Conservation (phyloP, 768 basidiomycete genomes). For the Termitomyces sp. region DNA sequence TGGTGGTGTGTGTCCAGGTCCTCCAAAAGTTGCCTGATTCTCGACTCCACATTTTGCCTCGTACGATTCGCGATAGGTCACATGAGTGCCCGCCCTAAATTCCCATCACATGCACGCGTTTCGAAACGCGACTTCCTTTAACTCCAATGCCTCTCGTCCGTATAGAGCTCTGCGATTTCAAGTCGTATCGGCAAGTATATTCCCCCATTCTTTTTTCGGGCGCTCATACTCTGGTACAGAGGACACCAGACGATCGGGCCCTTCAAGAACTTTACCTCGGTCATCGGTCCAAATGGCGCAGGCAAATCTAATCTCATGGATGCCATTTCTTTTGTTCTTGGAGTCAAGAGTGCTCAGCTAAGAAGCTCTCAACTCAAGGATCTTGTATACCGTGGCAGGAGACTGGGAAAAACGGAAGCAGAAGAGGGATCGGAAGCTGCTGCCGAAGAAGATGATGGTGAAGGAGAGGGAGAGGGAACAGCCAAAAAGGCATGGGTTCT, state of each 20-base stretch:
- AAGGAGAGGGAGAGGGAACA: constrained; percentile 68
- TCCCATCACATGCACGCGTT: constrained; percentile 10
- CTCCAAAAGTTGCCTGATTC: constrained; percentile 11
- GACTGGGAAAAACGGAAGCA: constrained; percentile 49
- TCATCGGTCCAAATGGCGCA: constrained; percentile 98
- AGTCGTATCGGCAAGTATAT: constrained; percentile 68
- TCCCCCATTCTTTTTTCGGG: constrained; percentile 6
- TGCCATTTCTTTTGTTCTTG: constrained; percentile 97
- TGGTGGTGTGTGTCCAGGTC: constrained; percentile 17
- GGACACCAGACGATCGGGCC: constrained; percentile 86
- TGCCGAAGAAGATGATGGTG: constrained; percentile 45
- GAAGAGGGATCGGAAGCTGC: constrained; percentile 38
- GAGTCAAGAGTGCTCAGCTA: constrained; percentile 90
- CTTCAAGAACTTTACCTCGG: constrained; percentile 89
- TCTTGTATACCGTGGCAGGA: constrained; percentile 87
- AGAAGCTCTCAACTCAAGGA: constrained; percentile 93
- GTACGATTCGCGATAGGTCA: constrained; percentile 12
- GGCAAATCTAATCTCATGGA: constrained; percentile 99
- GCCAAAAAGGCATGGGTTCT: constrained; percentile 95
- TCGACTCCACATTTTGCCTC: constrained; percentile 6
- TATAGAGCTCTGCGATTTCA: constrained; percentile 95
- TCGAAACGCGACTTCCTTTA: background rate
- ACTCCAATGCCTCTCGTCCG: constrained; percentile 67
- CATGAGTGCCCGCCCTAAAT: constrained; percentile 9
- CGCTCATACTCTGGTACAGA: constrained; percentile 25